A percentile compares a stretch with the other conserved stretches of the same genome.
phyloP scores from a whole-genome alignment of 164 flowering plant genomes.

The Taxillus chinensis region DNA sequence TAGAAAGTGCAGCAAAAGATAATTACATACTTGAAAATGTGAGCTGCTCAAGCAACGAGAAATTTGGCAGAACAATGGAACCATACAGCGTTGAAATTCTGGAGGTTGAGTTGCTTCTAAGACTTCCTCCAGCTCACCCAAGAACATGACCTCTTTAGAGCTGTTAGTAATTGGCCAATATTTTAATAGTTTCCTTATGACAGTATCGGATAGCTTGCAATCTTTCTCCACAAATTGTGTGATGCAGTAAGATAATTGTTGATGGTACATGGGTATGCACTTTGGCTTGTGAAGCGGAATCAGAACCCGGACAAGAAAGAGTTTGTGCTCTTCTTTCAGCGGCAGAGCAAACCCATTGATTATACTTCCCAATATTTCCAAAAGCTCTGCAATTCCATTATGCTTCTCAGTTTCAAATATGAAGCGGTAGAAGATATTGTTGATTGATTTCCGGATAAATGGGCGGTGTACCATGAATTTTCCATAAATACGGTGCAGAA shows the following conservation, averaged over 20 bases:
- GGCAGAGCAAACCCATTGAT: slow-evolving; percentile 1
- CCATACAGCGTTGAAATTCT: background rate
- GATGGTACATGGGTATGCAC: slow-evolving; percentile 1
- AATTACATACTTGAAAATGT: background rate
- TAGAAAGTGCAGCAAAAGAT: no score
- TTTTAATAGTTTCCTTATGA: background rate
- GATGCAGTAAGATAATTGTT: slow-evolving; percentile 1
- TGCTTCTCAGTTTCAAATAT: slow-evolving; percentile 1
- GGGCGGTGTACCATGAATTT: slow-evolving; percentile 46
- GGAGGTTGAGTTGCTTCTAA: slow-evolving; percentile 1
- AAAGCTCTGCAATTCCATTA: slow-evolving; percentile 2
- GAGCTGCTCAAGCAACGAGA: slow-evolving; percentile 2
- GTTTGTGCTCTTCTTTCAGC: slow-evolving; percentile 1
- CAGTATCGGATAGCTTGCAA: background rate
- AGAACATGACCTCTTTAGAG: slow-evolving; percentile 1
- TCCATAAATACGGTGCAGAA: slow-evolving; percentile 49
- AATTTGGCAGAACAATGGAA: background rate
- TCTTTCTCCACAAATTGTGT: slow-evolving; percentile 1
- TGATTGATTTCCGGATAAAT: background rate
- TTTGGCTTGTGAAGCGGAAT: background rate
- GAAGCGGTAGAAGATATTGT: background rate
- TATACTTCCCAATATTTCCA: background rate
- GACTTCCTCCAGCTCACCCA: slow-evolving; percentile 1
- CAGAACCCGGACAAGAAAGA: background rate
- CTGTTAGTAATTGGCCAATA: slow-evolving; percentile 3